Percentiles rank a stretch among this genome's conserved stretches.
phyloP scores from a whole-genome alignment of 805 yeast species.

The Starmerella floris region DNA sequence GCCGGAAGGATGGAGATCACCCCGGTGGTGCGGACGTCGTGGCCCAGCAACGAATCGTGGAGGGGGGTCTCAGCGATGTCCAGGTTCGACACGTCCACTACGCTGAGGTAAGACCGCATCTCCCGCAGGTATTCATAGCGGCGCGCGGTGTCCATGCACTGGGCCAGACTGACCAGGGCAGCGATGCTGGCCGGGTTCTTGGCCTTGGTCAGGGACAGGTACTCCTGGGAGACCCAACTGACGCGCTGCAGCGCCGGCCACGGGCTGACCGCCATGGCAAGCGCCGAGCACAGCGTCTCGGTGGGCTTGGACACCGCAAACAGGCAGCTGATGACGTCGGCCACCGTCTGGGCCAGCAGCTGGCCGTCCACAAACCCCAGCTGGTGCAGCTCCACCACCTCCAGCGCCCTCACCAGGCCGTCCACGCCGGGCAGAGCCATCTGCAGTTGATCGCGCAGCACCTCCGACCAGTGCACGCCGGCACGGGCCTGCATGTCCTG shows the following conservation, averaged over 20 bases:
- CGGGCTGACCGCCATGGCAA: slow-evolving; percentile 32
- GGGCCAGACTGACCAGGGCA: slow-evolving; percentile 36
- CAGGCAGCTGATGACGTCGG: slow-evolving; percentile 18
- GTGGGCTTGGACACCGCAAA: slow-evolving; percentile 14
- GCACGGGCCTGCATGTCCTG: slow-evolving; percentile 10
- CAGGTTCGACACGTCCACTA: slow-evolving; percentile 7
- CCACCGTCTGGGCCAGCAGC: slow-evolving; percentile 19
- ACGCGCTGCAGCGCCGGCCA: slow-evolving; percentile 36
- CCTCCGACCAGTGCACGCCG: slow-evolving; percentile 17
- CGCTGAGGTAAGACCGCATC: slow-evolving; percentile 45
- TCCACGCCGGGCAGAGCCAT: slow-evolving; percentile 4
- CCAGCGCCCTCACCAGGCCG: slow-evolving; percentile 12
- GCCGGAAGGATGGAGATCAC: slow-evolving; percentile 44
- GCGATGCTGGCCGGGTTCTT: slow-evolving; percentile 56
- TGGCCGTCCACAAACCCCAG: slow-evolving; percentile 5
- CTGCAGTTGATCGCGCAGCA: slow-evolving; percentile 11
- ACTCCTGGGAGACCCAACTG: slow-evolving; percentile 37
- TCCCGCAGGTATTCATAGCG: slow-evolving; percentile 40
- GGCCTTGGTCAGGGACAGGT: slow-evolving; percentile 45
- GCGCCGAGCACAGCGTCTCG: slow-evolving; percentile 23
- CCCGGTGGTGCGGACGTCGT: slow-evolving; percentile 23
- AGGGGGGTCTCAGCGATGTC: slow-evolving; percentile 27
- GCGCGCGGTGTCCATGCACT: slow-evolving; percentile 5
- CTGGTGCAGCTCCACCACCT: slow-evolving; percentile 1
- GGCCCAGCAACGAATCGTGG: slow-evolving; percentile 34